Conservation (phyloP, 1,284 basidiomycete species). For the Exsudoporus floridanus region DNA sequence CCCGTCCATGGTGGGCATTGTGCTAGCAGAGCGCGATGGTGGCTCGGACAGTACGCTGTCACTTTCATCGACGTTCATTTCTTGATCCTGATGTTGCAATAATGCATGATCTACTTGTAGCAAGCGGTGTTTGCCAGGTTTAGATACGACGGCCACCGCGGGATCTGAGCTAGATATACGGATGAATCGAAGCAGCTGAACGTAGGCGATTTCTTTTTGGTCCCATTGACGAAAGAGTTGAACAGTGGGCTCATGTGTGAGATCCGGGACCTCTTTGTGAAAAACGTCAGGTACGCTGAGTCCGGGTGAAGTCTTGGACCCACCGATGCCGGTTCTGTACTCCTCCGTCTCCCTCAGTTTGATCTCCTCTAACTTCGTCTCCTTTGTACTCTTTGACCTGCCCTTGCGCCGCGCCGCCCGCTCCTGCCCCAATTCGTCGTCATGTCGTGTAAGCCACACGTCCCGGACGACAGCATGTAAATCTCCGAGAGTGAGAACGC, state of each 20-base stretch:
- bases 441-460: slow-evolving; percentile 75
- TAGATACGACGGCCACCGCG: slow-evolving; percentile 49
- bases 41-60: slow-evolving; percentile 34
- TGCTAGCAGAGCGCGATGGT: slow-evolving; percentile 41
- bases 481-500: slow-evolving; percentile 62
- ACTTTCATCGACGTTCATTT: slow-evolving; percentile 37
- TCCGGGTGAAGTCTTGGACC: slow-evolving; percentile 30
- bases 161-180: slow-evolving; percentile 63
- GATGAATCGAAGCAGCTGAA: slow-evolving; percentile 74
- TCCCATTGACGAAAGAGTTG: slow-evolving; percentile 78
- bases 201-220: slow-evolving; percentile 69
- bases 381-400: slow-evolving; percentile 72
- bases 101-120: slow-evolving; percentile 20
- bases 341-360: slow-evolving; percentile 67
- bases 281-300: not conserved
- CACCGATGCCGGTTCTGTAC: slow-evolving; percentile 84
- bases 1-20: slow-evolving; percentile 46
- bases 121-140: slow-evolving; percentile 56
- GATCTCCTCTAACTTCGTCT: slow-evolving; percentile 71
- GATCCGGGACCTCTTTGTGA: slow-evolving; percentile 73
- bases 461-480: slow-evolving; percentile 68
- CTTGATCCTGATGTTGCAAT: slow-evolving; percentile 19
- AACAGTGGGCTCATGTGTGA: slow-evolving; percentile 74
- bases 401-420: slow-evolving; percentile 67
- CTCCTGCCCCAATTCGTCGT: slow-evolving; percentile 67